Evolutionary conservation across 768 basidiomycete species (phyloP).

Genomic region (Xanthoconium purpureum): DNA sequence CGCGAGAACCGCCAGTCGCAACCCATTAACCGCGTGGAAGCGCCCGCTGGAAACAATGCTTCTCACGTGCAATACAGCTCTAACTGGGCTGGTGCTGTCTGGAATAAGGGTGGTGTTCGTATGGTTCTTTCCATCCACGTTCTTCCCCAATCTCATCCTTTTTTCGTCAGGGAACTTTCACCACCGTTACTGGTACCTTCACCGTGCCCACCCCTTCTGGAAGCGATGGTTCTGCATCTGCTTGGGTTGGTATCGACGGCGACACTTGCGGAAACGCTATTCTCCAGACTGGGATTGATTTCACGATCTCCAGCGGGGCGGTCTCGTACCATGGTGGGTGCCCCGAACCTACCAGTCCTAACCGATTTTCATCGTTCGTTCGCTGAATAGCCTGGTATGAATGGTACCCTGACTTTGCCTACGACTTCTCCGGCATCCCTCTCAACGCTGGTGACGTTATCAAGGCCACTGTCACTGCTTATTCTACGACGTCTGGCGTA

Average conservation of each 20-base stretch:
- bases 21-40: neutral
- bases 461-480: slow-evolving; percentile 12
- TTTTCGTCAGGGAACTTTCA: slow-evolving; percentile 19
- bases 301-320: neutral
- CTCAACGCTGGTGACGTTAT: slow-evolving; percentile 16
- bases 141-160: neutral
- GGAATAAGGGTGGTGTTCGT: slow-evolving; percentile 8
- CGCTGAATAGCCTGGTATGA: slow-evolving; percentile 23
- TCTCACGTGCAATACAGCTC: slow-evolving; percentile 12
- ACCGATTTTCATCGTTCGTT: neutral
- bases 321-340: slow-evolving; percentile 13
- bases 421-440: slow-evolving; percentile 12
- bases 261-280: slow-evolving; percentile 9
- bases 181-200: slow-evolving; percentile 17
- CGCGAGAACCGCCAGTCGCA: slow-evolving; percentile 11
- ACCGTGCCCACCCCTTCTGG: slow-evolving; percentile 18
- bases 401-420: slow-evolving; percentile 18
- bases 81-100: slow-evolving; percentile 21
- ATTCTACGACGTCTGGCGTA: slow-evolving; percentile 18
- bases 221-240: slow-evolving; percentile 1
- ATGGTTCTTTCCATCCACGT: too few species aligned
- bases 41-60: neutral
- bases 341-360: neutral
- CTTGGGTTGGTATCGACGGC: slow-evolving; percentile 27
- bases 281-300: slow-evolving; percentile 21